These are phyloP conservation scores for Lactuca saligna DNA, from an alignment of 129 eudicot genomes.

Conservation along the genomic window DNA sequence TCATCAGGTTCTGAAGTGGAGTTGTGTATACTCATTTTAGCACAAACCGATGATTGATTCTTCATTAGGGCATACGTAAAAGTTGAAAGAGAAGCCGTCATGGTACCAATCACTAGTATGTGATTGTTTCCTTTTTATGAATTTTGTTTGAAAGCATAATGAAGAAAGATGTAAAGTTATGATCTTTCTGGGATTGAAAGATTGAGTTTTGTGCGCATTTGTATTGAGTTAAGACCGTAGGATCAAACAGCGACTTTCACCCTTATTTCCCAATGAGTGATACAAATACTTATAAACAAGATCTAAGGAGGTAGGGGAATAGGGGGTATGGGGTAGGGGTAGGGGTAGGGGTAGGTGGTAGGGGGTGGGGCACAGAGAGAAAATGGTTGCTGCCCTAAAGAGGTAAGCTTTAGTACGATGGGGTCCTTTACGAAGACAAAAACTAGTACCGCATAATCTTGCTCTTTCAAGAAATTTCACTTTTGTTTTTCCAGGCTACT, in stretches of 20 bases:
- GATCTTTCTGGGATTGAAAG: slow-evolving; percentile 11
- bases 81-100: slow-evolving; percentile 20
- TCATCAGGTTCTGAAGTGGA: not conserved
- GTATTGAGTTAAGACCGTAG: slow-evolving; percentile 2
- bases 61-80: slow-evolving; percentile 31
- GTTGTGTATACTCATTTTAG: slow-evolving; percentile 1
- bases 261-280: slow-evolving; percentile 10
- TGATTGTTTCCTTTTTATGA: slow-evolving; percentile 1
- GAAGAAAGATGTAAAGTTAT: slow-evolving; percentile 7
- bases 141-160: slow-evolving; percentile 14
- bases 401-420: slow-evolving; percentile 11
- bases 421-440: not conserved
- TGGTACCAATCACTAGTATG: slow-evolving; percentile 10
- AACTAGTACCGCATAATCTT: slow-evolving; percentile 16
- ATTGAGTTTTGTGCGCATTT: slow-evolving; percentile 15
- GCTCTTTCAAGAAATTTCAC: slow-evolving; percentile 3
- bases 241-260: slow-evolving; percentile 19
- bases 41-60: not conserved
- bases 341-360: not conserved
- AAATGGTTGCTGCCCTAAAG: slow-evolving; percentile 17
- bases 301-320: not conserved
- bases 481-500: slow-evolving; percentile 2
- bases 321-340: not conserved
- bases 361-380: not conserved
- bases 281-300: slow-evolving; percentile 21